phyloP scores from a whole-genome alignment of 73 alveolate species.

The Paramecium tetraurelia region DNA sequence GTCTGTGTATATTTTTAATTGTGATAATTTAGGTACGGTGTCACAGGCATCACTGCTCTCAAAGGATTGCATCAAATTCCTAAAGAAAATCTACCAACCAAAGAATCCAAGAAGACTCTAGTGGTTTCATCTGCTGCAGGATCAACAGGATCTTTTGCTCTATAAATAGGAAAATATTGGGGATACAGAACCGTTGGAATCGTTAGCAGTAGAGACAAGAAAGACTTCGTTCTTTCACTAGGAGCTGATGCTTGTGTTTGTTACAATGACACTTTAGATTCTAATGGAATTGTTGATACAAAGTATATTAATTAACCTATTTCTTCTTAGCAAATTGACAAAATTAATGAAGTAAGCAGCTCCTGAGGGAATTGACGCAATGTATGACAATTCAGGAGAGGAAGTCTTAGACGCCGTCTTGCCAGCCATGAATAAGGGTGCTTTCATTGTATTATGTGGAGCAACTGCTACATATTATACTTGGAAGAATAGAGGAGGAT shows the following conservation, averaged over 20 bases:
- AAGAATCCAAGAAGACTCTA: conserved; percentile 38
- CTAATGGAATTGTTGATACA: neutral
- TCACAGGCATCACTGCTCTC: conserved; percentile 35
- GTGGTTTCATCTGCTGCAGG: conserved; percentile 63
- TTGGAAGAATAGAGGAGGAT: conserved; percentile 57
- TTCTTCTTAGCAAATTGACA: neutral
- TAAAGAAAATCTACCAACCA: neutral
- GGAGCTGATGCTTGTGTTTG: conserved; percentile 55
- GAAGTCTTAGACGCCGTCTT: conserved; percentile 56
- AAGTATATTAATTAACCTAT: neutral
- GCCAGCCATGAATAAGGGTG: conserved; percentile 40
- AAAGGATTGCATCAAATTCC: conserved; percentile 37
- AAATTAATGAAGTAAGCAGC: neutral
- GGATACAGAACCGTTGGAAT: conserved; percentile 47
- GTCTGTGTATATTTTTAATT: neutral
- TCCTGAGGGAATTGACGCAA: conserved; percentile 59
- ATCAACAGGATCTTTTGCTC: conserved; percentile 48
- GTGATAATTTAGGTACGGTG: conserved; percentile 39
- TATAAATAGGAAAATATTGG: conserved; percentile 46
- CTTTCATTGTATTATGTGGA: conserved; percentile 46
- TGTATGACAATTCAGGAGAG: conserved; percentile 56
- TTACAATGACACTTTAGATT: conserved; percentile 45
- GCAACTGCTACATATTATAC: conserved; percentile 58
- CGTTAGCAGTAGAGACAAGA: conserved; percentile 44
- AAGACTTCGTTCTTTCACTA: neutral